Base-by-base conservation (phyloP, 495 filamentous ascomycete genomes). In the Evernia prunastri region DNA sequence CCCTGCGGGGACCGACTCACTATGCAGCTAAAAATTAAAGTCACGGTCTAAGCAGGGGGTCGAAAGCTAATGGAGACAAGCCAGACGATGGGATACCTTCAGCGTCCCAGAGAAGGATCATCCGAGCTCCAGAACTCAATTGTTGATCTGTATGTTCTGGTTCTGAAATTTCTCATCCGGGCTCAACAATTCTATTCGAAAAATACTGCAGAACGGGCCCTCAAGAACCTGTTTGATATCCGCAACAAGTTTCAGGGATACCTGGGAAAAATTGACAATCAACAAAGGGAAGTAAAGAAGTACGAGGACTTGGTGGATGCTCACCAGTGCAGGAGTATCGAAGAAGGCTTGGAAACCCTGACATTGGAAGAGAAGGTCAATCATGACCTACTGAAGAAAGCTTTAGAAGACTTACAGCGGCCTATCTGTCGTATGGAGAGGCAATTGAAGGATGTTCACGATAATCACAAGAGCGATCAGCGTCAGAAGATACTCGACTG, bases 401-500 rank as follows among this genome's bases (percentile, higher is more conserved):
- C 42, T n/a, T 31, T 58, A 29, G 37, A 27, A 10, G 12, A 40
- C 5, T 49, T 66, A n/a, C 39, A 61, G 20, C 57, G 39, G 53
- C 58, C 63, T 15, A 60, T 65, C 10, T 13, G 20, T 36, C 63
- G 63, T 3, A 61, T 59, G 12, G 42, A 43, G 18, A 18, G 25
- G n/a, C 63, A 65, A n/a, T 4, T 61, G 25, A 39, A 8, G 17
- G 39, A 65, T 27, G 49, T 65, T 9, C 31, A 65, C 40, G 63
- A 61, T 25, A 56, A 1, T 27, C 27, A 62, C 17, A 18, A 57
- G 5, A 20, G 15, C 18, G 27, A 10, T 18, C n/a, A 54, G 35
- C 59, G 59, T 20, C 45, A n/a, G 23, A n/a, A 63, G 7, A 62
- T 68, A 20, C 45, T 66, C 18, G 13, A 25, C 0, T 68, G 67